These are phyloP conservation scores for Suillus clintonianus DNA, from an alignment of 768 basidiomycete species.

Conservation along the genomic window DNA sequence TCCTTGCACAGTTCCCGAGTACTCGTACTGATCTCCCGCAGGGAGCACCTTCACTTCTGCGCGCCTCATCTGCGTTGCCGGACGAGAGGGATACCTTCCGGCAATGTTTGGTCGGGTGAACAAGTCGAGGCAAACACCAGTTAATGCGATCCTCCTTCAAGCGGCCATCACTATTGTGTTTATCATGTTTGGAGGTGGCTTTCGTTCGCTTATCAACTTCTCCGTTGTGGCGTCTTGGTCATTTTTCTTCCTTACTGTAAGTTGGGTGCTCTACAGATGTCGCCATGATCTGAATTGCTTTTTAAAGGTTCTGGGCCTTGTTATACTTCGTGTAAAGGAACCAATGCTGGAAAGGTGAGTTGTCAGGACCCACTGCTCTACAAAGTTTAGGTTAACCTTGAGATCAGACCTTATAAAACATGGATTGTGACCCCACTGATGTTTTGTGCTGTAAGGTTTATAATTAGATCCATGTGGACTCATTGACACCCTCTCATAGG, in stretches of 20 bases:
- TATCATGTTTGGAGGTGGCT: conserved; percentile 86
- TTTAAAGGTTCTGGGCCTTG: conserved; percentile 76
- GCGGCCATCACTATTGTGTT: conserved; percentile 73
- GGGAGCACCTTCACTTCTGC: conserved; percentile 75
- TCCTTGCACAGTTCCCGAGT: neutral
- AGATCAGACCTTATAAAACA: conserved; percentile 83
- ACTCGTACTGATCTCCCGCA: conserved; percentile 27
- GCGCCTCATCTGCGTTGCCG: conserved; percentile 87
- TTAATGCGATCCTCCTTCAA: conserved; percentile 86
- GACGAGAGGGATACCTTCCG: conserved; percentile 86
- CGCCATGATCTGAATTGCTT: conserved; percentile 1
- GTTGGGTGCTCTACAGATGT: conserved; percentile 20
- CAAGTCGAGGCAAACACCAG: conserved; percentile 73
- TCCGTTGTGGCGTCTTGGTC: conserved; percentile 86
- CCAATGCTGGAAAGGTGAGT: conserved; percentile 78
- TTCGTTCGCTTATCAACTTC: conserved; percentile 86
- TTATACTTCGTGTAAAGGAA: conserved; percentile 88
- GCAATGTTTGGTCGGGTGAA: conserved; percentile 80
- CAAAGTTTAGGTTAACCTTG: neutral
- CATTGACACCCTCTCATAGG: conserved; percentile 41
- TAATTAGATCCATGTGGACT: neutral
- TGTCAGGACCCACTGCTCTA: neutral
- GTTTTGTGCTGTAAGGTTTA: conserved; percentile 71
- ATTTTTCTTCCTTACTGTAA: conserved; percentile 83
- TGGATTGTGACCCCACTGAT: conserved; percentile 89